Evolutionary conservation across 2,329 filamentous ascomycete species (phyloP).

Genomic region (Trichocomaceae sp.): DNA sequence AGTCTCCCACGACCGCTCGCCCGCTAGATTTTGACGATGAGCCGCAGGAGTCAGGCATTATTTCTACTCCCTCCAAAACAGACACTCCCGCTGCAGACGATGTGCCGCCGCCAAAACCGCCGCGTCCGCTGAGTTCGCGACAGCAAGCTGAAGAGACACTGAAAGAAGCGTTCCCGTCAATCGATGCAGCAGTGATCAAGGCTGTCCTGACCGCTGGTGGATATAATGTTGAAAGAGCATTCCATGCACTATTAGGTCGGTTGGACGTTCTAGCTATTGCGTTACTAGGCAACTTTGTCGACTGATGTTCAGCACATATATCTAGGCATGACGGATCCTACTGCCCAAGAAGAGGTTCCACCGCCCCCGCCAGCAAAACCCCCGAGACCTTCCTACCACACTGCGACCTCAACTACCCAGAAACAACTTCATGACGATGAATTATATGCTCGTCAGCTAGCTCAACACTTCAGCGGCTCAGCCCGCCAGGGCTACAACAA

Average conservation of each 20-base stretch:
- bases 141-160: slow-evolving; percentile 83
- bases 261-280: neutral
- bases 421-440: slow-evolving; percentile 87
- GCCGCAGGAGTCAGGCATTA: slow-evolving; percentile 38
- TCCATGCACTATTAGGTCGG: slow-evolving; percentile 83
- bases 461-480: slow-evolving; percentile 70
- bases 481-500: slow-evolving; percentile 44
- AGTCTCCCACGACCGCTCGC: slow-evolving; percentile 51
- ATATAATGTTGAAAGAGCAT: slow-evolving; percentile 84
- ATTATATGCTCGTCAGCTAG: slow-evolving; percentile 82
- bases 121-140: slow-evolving; percentile 70
- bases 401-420: slow-evolving; percentile 51
- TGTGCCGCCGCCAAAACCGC: slow-evolving; percentile 68
- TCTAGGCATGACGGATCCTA: slow-evolving; percentile 71
- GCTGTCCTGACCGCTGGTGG: slow-evolving; percentile 81
- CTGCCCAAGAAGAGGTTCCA: slow-evolving; percentile 60
- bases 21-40: slow-evolving; percentile 55
- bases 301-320: slow-evolving; percentile 5
- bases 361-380: slow-evolving; percentile 72
- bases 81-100: slow-evolving; percentile 18
- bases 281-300: neutral
- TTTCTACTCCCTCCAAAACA: slow-evolving; percentile 18
- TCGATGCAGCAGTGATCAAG: slow-evolving; percentile 74
- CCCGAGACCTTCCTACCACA: slow-evolving; percentile 59
- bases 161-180: slow-evolving; percentile 85